A percentile compares a stretch with the other conserved stretches of the same genome.
Conservation (phyloP, 768 basidiomycete genomes). For the Russula griseocarnosa region DNA sequence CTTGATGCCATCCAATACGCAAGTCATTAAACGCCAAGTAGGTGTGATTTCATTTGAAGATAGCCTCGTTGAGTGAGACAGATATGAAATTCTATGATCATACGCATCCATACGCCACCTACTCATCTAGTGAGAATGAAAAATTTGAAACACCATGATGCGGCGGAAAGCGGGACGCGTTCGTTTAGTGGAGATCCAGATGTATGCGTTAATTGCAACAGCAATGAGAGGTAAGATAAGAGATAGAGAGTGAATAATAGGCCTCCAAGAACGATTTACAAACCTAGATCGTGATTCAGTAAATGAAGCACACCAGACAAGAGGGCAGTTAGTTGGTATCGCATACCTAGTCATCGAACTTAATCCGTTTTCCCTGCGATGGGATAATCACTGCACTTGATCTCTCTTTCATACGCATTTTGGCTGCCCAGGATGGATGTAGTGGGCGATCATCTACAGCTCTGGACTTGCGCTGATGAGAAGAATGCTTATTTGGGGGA, state of each 20-base stretch:
- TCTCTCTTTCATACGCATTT: constrained; percentile 72
- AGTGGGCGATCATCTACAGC: constrained; percentile 43
- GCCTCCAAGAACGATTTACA: neutral
- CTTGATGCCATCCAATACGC: neutral
- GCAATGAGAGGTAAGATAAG: neutral
- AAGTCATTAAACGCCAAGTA: neutral
- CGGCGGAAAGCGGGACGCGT: neutral
- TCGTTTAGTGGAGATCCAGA: neutral
- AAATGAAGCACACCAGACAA: neutral
- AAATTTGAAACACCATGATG: neutral
- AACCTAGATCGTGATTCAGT: neutral
- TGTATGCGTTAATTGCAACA: neutral
- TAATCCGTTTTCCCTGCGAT: constrained; percentile 83
- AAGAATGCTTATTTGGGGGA: constrained; percentile 3
- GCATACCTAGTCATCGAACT: constrained; percentile 38
- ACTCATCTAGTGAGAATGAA: neutral
- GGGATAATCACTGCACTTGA: constrained; percentile 56
- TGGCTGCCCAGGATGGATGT: constrained; percentile 98
- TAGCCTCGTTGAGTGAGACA: neutral
- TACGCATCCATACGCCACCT: too few relatives aligned
- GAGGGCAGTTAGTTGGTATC: neutral
- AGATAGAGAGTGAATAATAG: neutral
- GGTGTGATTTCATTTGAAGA: neutral
- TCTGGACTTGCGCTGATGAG: constrained; percentile 21
- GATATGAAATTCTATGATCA: neutral